A percentile compares a stretch with the other conserved stretches of the same genome.
Conservation (phyloP, 2,329 filamentous ascomycete genomes). For the Cytospora piceae region DNA sequence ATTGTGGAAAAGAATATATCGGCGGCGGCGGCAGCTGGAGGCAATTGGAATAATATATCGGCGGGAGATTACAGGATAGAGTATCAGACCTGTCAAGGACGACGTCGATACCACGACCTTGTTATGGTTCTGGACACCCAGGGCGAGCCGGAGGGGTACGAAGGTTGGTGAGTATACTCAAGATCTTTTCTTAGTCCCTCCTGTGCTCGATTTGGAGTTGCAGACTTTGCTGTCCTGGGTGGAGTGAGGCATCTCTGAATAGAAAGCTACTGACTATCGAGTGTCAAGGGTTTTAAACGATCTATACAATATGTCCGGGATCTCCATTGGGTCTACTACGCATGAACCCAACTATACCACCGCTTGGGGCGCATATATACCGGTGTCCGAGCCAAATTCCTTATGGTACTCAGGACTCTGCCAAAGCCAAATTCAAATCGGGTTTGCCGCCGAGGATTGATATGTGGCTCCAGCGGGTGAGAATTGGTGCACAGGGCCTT, state of each 20-base stretch:
- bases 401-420: neutral
- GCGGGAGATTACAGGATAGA: neutral
- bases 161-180: neutral
- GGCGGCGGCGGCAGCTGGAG: neutral
- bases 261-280: too few species aligned
- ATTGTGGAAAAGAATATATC: neutral
- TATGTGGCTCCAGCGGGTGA: neutral
- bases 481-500: neutral
- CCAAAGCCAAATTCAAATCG: neutral
- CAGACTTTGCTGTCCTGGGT: neutral
- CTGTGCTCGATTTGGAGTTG: neutral
- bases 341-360: neutral
- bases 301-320: neutral
- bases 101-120: neutral
- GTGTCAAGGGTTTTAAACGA: too few species aligned
- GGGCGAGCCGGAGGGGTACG: neutral
- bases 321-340: too few species aligned
- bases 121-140: neutral
- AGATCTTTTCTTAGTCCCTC: too few species aligned
- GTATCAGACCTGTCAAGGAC: conserved; percentile 5
- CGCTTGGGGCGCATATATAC: neutral
- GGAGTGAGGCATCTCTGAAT: too few species aligned
- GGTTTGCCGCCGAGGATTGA: too few species aligned
- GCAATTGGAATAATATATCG: neutral
- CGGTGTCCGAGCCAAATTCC: neutral